Evolutionary conservation across 805 yeast species (phyloP), one percentile per base, ranked within the genome.

Genomic region (Spathaspora arborariae): DNA sequence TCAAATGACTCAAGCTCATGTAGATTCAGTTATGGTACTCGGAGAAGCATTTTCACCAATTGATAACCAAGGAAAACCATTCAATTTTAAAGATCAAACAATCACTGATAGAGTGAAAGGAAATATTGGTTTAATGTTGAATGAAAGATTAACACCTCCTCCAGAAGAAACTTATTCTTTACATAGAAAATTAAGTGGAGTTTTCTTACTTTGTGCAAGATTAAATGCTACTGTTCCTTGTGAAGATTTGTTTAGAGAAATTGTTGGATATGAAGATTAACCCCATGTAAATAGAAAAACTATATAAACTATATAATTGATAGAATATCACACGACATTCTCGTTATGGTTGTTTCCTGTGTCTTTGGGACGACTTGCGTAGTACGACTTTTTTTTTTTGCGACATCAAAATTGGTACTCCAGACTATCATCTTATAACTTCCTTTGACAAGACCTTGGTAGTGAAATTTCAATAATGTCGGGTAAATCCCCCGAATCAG

Each of bases 121-220:
- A 2, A 90, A 91, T 58, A 88, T 94, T 54, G 83, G 89, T 2
- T 69, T 91, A 45, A 94, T 94, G 99, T 75, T 94, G 51, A 80
- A 84, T 50, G 96, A 94, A 65, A 80, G 99, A 55, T 72, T 94
- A 51, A 81, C 96, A 2, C 97, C 99, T 3, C 99, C 99, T 11
- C 99, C 99, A 2, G 98, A 94, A 59, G 99, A 94, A 65, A 94
- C 99, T 0, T 94, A 94, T 63, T 86, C 96, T n/a, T 73, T 94
- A 56, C 99, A 94, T 67, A 77, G 99, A 58, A 94, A 94, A 61
- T 81, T 94, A 59, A 87, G 96, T 60, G 99, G 99, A 9, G 96
- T 94, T 1, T 94, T 87, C 60, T 72, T 94, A 51, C 73, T 94
- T 45, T 92, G 98, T 69, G 87, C 98, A 3, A 79, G 88, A 56